phyloP scores from a whole-genome alignment of 1,284 basidiomycete genomes.

The Pterula multifida region DNA sequence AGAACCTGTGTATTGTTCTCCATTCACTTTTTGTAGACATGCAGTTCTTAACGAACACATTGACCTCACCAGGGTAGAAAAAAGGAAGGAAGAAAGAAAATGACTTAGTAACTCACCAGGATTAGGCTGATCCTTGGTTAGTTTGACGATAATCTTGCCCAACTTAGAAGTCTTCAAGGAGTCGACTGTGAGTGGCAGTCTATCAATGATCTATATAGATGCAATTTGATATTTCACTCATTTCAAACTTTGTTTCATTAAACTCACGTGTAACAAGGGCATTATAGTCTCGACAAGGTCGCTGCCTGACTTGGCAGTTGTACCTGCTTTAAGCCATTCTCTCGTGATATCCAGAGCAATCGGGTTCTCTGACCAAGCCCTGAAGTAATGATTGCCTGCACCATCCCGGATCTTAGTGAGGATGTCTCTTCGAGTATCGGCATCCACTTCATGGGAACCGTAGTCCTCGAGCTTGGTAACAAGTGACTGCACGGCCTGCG shows the following conservation, averaged over 20 bases:
- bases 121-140: constrained; percentile 56
- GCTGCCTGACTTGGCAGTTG: constrained; percentile 39
- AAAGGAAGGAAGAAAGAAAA: constrained; percentile 11
- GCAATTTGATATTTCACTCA: constrained; percentile 6
- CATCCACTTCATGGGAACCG: constrained; percentile 50
- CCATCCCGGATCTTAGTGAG: constrained; percentile 68
- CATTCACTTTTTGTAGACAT: neutral
- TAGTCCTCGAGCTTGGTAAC: constrained; percentile 43
- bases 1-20: neutral
- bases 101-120: constrained; percentile 43
- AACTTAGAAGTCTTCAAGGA: constrained; percentile 58
- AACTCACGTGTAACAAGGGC: constrained; percentile 71
- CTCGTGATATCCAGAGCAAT: constrained; percentile 62
- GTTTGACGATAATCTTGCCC: constrained; percentile 62
- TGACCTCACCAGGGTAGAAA: constrained; percentile 15
- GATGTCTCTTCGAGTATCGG: constrained; percentile 49
- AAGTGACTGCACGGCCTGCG: constrained; percentile 47
- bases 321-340: constrained; percentile 66
- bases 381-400: constrained; percentile 73
- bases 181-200: constrained; percentile 60
- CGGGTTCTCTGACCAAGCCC: constrained; percentile 66
- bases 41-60: neutral
- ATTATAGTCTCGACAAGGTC: constrained; percentile 61
- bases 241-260: neutral
- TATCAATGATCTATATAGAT: constrained; percentile 58